These are phyloP conservation scores for Calendula officinalis DNA, from an alignment of 129 eudicot species.

Conservation along the genomic window DNA sequence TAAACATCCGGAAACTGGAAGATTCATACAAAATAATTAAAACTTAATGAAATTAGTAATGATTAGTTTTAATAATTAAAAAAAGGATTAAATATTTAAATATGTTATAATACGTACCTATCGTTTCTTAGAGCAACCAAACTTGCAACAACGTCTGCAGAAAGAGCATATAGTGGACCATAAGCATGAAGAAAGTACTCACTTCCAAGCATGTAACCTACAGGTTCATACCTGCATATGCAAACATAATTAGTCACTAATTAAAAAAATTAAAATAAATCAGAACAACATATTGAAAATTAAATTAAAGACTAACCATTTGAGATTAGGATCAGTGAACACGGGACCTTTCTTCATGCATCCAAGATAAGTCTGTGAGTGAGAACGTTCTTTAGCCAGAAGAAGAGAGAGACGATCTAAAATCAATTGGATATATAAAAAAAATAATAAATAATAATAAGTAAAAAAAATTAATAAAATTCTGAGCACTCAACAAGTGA, in stretches of 20 bases:
- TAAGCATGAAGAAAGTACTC: constrained; percentile 64
- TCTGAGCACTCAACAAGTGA: constrained; percentile 6
- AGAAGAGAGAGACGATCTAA: constrained; percentile 66
- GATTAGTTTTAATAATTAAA: neutral
- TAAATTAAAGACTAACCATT: constrained; percentile 43
- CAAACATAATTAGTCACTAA: neutral
- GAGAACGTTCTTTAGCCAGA: constrained; percentile 63
- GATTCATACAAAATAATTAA: constrained; percentile 4
- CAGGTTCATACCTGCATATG: constrained; percentile 54
- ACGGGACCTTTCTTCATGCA: constrained; percentile 90
- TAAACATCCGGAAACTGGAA: constrained; percentile 67
- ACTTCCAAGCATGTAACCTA: constrained; percentile 48
- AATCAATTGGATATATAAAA: constrained; percentile 1
- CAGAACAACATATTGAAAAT: neutral
- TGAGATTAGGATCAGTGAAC: constrained; percentile 59
- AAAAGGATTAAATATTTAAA: neutral
- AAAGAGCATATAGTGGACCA: constrained; percentile 65
- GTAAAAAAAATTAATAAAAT: too few relatives aligned
- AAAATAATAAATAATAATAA: too few relatives aligned
- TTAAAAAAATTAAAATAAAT: neutral
- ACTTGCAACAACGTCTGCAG: constrained; percentile 65
- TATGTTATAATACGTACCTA: constrained; percentile 33
- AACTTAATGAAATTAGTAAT: constrained; percentile 10
- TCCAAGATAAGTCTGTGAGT: constrained; percentile 61
- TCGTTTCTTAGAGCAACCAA: constrained; percentile 52